Evolutionary conservation across 2,329 filamentous ascomycete genomes (phyloP).

Genomic region (Coniochaeta pulveracea): DNA sequence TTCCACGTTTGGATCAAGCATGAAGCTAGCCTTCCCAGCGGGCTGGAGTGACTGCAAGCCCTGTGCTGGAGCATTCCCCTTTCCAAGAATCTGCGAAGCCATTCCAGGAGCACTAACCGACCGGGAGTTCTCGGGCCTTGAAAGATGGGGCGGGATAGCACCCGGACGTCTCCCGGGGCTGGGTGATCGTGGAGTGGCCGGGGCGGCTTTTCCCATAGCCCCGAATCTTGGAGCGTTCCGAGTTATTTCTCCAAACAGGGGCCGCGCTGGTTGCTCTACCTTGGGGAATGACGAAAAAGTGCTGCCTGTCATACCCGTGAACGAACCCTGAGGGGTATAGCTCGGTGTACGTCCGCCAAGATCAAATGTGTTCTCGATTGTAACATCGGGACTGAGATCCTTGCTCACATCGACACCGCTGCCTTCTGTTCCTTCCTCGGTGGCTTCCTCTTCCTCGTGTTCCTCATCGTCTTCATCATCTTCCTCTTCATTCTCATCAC

Average conservation of each 20-base stretch:
- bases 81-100: conserved; percentile 41
- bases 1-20: conserved; percentile 34
- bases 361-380: conserved; percentile 19
- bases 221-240: conserved; percentile 34
- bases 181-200: conserved; percentile 57
- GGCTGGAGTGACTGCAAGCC: conserved; percentile 23
- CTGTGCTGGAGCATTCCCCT: no score
- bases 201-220: conserved; percentile 42
- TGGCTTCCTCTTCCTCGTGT: conserved; percentile 35
- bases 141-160: conserved; percentile 37
- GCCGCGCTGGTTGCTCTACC: conserved; percentile 29
- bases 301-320: conserved; percentile 34
- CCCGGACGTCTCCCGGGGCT: conserved; percentile 51
- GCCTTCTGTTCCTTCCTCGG: conserved; percentile 37
- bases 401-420: conserved; percentile 56
- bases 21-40: conserved; percentile 23
- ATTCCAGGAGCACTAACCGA: conserved; percentile 51
- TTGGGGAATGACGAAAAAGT: conserved; percentile 34
- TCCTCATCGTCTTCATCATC: conserved; percentile 29
- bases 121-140: conserved; percentile 37
- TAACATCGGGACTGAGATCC: conserved; percentile 47
- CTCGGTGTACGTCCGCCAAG: conserved; percentile 33
- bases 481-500: conserved; percentile 25
- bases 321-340: conserved; percentile 48
- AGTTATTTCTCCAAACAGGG: conserved; percentile 43